Percentiles rank a stretch among this genome's conserved stretches.
Evolutionary conservation across 2,329 filamentous ascomycete species (phyloP).

Genomic region (Plectosphaerella cucumerina): DNA sequence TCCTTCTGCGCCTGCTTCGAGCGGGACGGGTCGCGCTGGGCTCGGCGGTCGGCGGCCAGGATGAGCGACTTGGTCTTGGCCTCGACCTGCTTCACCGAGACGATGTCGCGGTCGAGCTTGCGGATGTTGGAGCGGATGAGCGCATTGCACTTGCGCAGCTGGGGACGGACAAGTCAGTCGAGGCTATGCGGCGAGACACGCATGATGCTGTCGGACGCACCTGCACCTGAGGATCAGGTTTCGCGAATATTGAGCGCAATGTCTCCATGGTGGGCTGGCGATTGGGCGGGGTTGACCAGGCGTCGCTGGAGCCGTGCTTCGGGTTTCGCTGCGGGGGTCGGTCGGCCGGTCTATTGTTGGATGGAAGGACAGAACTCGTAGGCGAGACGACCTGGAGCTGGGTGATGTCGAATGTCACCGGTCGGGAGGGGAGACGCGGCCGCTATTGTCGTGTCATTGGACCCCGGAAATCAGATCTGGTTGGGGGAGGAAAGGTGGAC

Average conservation of each 20-base stretch:
- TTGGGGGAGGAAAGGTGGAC: too few species aligned
- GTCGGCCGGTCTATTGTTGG: too few species aligned
- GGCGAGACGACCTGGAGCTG: too few species aligned
- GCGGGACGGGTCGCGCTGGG: slow-evolving; percentile 73
- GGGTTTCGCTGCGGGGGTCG: too few species aligned
- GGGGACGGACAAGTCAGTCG: slow-evolving; percentile 5
- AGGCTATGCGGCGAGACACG: neutral
- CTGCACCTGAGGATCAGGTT: slow-evolving; percentile 90
- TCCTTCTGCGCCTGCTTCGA: slow-evolving; percentile 76
- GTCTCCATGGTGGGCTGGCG: slow-evolving; percentile 76
- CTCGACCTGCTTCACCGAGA: slow-evolving; percentile 72
- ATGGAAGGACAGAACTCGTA: too few species aligned
- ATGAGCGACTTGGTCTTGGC: slow-evolving; percentile 82
- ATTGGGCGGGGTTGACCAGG: neutral
- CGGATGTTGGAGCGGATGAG: slow-evolving; percentile 87
- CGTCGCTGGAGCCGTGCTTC: too few species aligned
- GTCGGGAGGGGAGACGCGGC: too few species aligned
- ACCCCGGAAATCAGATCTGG: too few species aligned
- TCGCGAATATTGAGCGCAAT: slow-evolving; percentile 80
- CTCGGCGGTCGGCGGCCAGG: slow-evolving; percentile 74
- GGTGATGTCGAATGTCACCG: too few species aligned
- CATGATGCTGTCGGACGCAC: slow-evolving; percentile 44
- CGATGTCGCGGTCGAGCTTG: slow-evolving; percentile 91
- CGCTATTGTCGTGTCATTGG: too few species aligned
- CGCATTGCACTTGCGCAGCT: slow-evolving; percentile 94